A percentile compares a stretch with the other conserved stretches of the same genome.
Evolutionary conservation across 257 asterid species (phyloP).

Genomic region (Solanum verrucosum): DNA sequence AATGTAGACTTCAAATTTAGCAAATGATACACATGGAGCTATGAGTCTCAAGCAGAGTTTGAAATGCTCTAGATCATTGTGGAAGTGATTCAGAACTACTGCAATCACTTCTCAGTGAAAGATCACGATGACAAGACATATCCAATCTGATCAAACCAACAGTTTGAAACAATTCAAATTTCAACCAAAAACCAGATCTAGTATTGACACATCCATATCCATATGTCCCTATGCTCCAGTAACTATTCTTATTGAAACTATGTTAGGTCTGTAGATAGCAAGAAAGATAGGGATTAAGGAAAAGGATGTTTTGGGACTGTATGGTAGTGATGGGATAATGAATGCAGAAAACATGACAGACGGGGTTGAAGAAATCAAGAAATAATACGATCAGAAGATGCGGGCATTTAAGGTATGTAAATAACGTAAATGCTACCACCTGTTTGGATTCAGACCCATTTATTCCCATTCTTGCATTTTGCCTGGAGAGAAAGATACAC

Average conservation of each 20-base stretch:
- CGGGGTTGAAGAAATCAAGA: background rate
- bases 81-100: background rate
- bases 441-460: background rate
- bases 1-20: background rate
- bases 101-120: background rate
- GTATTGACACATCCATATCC: background rate
- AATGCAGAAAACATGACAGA: background rate
- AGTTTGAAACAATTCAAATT: background rate
- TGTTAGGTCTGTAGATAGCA: background rate
- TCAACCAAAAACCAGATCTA: background rate
- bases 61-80: background rate
- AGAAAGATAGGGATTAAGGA: background rate
- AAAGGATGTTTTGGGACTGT: background rate
- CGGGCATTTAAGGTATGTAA: background rate
- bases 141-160: background rate
- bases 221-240: background rate
- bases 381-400: background rate
- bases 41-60: background rate
- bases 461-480: background rate
- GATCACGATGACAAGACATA: background rate
- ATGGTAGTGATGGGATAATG: background rate
- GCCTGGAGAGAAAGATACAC: background rate
- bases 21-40: background rate
- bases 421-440: background rate
- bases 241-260: background rate